Evolutionary conservation across 2,329 filamentous ascomycete species (phyloP), one percentile per base, ranked within the genome.

Genomic region (Trichoderma afroharzianum): DNA sequence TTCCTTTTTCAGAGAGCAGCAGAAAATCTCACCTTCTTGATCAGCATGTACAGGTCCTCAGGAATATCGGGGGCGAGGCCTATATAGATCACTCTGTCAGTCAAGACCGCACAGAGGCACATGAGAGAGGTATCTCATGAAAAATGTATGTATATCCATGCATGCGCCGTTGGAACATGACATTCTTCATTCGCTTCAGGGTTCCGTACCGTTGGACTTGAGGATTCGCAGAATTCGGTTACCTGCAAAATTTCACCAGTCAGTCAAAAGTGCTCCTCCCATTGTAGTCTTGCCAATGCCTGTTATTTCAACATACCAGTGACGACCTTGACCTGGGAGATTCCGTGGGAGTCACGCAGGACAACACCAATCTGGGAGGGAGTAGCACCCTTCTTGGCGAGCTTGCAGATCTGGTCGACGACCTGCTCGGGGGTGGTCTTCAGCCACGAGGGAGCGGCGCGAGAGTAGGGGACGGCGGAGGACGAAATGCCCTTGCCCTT

Each of bases 151-250:
- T 76, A 69, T 78, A 66, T 24, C 74, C 73, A 75, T 78, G 73
- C 76, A 70, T 79, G 64, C 70, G 69, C 15, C 55, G 36, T 43
- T 59, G 12, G 55, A 26, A 59, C 55, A 68, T 73, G 71, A 74
- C 73, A 76, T 77, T 73, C 72, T 53, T 74, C 30, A 43, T 69
- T 78, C 74, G 66, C 78, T 81, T 75, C 32, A 80, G 76, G 80
- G 77, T 67, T 88, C 86, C 92, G 87, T 98, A 98, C 96, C 96
- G 85, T 89, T 93, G 80, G 92, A 92, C 92, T 98, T 98, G 80
- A 99, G 91, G 88, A 99, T 98, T 86, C 96, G 93, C 82, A 99
- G 94, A 84, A 99, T 98, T 91, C 97, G 97, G 94, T 99, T 99
- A 88, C 96, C 95, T 95, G 78, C 15, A n/a, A 53, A n/a, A 28